Conservation (phyloP, 257 asterid species). For the Nicotiana benthamiana region DNA sequence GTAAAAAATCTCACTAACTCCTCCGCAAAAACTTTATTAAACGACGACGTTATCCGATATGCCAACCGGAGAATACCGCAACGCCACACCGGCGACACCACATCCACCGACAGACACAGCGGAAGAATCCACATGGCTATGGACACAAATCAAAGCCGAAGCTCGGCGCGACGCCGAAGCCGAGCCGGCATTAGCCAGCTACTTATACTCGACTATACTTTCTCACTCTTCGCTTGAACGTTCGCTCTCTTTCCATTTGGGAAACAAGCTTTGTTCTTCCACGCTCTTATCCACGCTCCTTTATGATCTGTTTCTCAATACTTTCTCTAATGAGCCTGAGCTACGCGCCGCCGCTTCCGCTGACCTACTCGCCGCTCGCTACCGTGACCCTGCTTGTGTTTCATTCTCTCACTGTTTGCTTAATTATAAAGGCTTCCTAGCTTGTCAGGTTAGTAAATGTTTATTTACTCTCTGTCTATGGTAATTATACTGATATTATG, state of each 20-base stretch:
- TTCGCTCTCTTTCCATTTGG: conserved; percentile 76
- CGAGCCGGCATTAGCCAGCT: conserved; percentile 87
- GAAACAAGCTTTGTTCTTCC: conserved; percentile 84
- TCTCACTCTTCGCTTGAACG: conserved; percentile 82
- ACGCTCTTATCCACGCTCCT: conserved; percentile 81
- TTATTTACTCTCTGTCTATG: too few species aligned
- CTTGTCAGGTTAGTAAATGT: conserved; percentile 27
- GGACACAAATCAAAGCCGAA: conserved; percentile 68
- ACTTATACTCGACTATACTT: conserved; percentile 70
- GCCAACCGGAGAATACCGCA: conserved; percentile 55
- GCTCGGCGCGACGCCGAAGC: conserved; percentile 80
- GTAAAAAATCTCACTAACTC: background rate
- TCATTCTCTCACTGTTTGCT: conserved; percentile 39
- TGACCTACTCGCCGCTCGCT: conserved; percentile 26
- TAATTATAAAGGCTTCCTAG: conserved; percentile 40
- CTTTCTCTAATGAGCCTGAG: conserved; percentile 56
- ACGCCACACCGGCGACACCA: conserved; percentile 28
- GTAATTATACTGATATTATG: too few species aligned
- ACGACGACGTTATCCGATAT: conserved; percentile 26
- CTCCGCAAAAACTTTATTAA: background rate
- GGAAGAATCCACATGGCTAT: conserved; percentile 62
- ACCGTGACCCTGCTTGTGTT: conserved; percentile 38
- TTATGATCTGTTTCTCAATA: conserved; percentile 65
- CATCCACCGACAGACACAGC: conserved; percentile 37
- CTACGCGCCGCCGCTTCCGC: conserved; percentile 51